Conservation (phyloP, 495 filamentous ascomycete genomes). For the Penicillium taxi region DNA sequence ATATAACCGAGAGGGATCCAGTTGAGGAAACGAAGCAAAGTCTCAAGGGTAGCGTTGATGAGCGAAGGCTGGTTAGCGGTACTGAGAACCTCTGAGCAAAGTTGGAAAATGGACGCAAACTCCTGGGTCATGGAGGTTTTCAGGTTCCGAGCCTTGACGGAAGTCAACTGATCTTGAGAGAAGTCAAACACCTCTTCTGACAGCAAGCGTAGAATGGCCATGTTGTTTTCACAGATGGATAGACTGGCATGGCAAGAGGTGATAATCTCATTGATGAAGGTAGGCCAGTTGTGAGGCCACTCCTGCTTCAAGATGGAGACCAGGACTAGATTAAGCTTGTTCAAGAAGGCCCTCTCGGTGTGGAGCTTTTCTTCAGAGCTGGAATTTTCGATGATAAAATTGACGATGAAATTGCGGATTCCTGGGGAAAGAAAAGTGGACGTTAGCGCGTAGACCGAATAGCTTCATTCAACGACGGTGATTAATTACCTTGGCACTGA, state of each 20-base stretch:
- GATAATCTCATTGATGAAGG: slow-evolving; percentile 99
- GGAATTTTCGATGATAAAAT: slow-evolving; percentile 91
- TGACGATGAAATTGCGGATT: slow-evolving; percentile 97
- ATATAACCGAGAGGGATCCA: slow-evolving; percentile 99
- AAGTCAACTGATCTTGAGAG: slow-evolving; percentile 97
- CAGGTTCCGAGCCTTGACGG: slow-evolving; percentile 84
- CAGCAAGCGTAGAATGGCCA: slow-evolving; percentile 90
- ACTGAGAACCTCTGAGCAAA: slow-evolving; percentile 87
- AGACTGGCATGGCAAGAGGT: slow-evolving; percentile 88
- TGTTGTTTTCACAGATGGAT: slow-evolving; percentile 99
- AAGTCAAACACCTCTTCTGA: slow-evolving; percentile 99
- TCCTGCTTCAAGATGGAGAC: slow-evolving; percentile 98
- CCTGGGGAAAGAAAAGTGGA: slow-evolving; percentile 40
- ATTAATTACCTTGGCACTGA: slow-evolving; percentile 91
- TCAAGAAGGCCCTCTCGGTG: slow-evolving; percentile 75
- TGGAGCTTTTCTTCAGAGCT: slow-evolving; percentile 77
- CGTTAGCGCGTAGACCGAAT: background rate
- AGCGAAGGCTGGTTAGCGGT: slow-evolving; percentile 81
- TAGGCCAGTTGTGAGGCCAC: slow-evolving; percentile 99
- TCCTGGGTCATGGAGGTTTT: slow-evolving; percentile 98
- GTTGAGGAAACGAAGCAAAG: slow-evolving; percentile 89
- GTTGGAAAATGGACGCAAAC: slow-evolving; percentile 93
- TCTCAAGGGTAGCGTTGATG: slow-evolving; percentile 90
- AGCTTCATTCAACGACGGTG: slow-evolving; percentile 4
- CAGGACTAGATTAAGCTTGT: slow-evolving; percentile 95